Conservation (phyloP, 1,284 basidiomycete species). For the Golubevia sp. region DNA sequence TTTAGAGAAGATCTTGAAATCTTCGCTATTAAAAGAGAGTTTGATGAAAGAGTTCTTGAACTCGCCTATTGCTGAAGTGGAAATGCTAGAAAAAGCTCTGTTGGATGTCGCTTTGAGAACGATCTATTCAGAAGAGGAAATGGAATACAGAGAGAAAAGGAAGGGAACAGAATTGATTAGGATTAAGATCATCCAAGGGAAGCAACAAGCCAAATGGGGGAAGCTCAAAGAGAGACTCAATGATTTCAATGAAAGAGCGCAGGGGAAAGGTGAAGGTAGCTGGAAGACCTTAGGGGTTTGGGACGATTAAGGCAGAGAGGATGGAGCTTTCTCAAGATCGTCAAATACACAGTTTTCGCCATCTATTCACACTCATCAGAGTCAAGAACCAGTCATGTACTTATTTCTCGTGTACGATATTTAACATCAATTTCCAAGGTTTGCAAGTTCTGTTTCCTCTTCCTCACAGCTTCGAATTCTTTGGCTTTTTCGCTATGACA, state of each 20-base stretch:
- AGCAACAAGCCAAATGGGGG: conserved; percentile 42
- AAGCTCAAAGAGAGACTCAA: conserved; percentile 42
- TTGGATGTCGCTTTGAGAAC: not conserved
- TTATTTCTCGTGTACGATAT: too few species aligned
- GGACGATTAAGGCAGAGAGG: too few species aligned
- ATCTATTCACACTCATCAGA: too few species aligned
- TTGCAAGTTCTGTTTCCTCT: too few species aligned
- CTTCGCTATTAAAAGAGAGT: conserved; percentile 1
- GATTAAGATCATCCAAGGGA: conserved; percentile 28
- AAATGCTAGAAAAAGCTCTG: conserved; percentile 8
- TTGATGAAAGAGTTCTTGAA: conserved; percentile 13
- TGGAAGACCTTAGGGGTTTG: conserved; percentile 14
- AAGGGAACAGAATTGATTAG: too few species aligned
- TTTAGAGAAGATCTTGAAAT: conserved; percentile 4
- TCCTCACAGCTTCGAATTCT: too few species aligned
- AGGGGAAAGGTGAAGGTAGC: conserved; percentile 25
- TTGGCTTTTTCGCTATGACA: too few species aligned
- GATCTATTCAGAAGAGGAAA: not conserved
- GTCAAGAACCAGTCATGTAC: too few species aligned
- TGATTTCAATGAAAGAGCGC: conserved; percentile 41
- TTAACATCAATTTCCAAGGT: too few species aligned
- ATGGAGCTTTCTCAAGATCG: too few species aligned
- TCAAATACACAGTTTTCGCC: too few species aligned
- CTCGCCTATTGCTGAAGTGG: conserved; percentile 1
- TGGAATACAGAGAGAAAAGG: too few species aligned